Percentiles rank a stretch among this genome's conserved stretches.
phyloP scores from a whole-genome alignment of 2,329 filamentous ascomycete genomes.

The Talaromyces sp. region DNA sequence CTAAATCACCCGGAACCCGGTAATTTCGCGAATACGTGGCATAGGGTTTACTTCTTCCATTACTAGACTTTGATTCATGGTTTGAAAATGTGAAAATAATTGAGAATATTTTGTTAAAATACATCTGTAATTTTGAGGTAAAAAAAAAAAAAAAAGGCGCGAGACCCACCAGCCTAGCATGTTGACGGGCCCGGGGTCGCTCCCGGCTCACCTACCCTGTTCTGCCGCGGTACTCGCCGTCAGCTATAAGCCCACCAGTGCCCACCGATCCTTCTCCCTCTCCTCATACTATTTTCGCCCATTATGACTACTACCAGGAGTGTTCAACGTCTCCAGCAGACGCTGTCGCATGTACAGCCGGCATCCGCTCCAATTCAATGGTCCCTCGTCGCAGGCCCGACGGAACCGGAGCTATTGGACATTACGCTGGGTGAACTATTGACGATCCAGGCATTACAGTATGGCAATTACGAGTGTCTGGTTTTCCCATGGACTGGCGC shows the following conservation, averaged over 20 bases:
- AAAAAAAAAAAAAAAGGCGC: no score
- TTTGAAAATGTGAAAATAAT: no score
- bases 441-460: slow-evolving; percentile 68
- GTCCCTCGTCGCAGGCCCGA: slow-evolving; percentile 68
- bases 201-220: no score
- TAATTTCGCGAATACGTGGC: no score
- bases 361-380: slow-evolving; percentile 26
- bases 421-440: slow-evolving; percentile 73
- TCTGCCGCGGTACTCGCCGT: slow-evolving; percentile 4
- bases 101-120: no score
- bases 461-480: slow-evolving; percentile 68
- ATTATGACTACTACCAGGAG: slow-evolving; percentile 28
- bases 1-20: no score
- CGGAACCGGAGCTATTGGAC: slow-evolving; percentile 69
- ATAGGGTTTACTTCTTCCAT: no score
- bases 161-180: no score
- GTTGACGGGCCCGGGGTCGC: no score
- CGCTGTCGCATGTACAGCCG: slow-evolving; percentile 32
- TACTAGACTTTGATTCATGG: no score
- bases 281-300: background rate
- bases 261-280: background rate
- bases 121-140: no score
- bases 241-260: slow-evolving; percentile 3
- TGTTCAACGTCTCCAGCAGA: slow-evolving; percentile 36
- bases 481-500: slow-evolving; percentile 76